Evolutionary conservation across 2,329 filamentous ascomycete species (phyloP).

Genomic region (Metarhizium rileyi): DNA sequence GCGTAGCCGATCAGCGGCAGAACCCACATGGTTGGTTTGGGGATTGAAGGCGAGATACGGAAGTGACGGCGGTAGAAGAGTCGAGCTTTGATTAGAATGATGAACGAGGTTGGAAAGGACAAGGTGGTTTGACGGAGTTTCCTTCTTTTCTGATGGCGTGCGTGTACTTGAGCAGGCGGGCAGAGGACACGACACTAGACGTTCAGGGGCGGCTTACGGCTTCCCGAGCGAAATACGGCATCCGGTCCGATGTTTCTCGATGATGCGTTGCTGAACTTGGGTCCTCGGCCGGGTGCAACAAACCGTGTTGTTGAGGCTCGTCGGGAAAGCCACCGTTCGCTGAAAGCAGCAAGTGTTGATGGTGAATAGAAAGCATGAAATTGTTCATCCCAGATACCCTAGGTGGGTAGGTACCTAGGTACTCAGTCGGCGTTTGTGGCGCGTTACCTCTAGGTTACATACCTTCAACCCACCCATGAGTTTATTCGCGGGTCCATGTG

Average conservation of each 20-base stretch:
- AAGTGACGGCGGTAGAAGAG: not conserved
- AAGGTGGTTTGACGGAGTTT: not conserved
- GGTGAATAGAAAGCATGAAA: no score
- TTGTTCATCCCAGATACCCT: no score
- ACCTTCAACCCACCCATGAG: no score
- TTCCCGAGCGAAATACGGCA: not conserved
- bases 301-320: no score
- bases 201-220: constrained; percentile 4
- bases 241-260: not conserved
- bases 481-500: not conserved
- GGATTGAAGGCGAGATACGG: not conserved
- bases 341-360: no score
- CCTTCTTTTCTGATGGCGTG: no score
- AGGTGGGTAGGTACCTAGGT: no score
- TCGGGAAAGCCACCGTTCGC: no score
- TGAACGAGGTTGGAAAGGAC: not conserved
- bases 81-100: not conserved
- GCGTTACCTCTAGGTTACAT: no score
- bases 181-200: constrained; percentile 13
- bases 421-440: no score
- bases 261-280: not conserved
- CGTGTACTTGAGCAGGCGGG: not conserved
- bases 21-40: constrained; percentile 67
- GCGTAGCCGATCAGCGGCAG: constrained; percentile 84
- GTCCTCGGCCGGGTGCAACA: no score